phyloP scores from a whole-genome alignment of 805 yeast species.

The Teunomyces tritomae region DNA sequence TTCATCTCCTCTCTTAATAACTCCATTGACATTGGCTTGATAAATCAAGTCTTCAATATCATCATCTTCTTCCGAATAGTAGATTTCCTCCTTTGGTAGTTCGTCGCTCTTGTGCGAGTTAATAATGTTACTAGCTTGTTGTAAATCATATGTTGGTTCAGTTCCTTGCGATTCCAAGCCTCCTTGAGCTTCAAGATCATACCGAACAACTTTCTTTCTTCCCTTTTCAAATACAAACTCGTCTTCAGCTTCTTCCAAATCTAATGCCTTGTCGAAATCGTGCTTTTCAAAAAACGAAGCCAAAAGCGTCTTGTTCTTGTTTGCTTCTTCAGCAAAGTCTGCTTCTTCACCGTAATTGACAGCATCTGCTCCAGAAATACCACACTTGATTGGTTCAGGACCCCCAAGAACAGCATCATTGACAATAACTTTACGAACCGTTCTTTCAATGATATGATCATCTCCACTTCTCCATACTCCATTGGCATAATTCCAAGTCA shows the following conservation, averaged over 20 bases:
- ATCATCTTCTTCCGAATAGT: conserved; percentile 39
- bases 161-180: conserved; percentile 11
- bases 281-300: conserved; percentile 31
- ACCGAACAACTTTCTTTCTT: conserved; percentile 27
- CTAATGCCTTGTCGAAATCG: conserved; percentile 38
- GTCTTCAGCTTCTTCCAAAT: conserved; percentile 32
- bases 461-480: conserved; percentile 80
- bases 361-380: conserved; percentile 24
- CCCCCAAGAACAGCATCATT: conserved; percentile 8
- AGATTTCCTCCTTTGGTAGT: conserved; percentile 26
- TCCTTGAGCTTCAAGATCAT: conserved; percentile 36
- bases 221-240: conserved; percentile 37
- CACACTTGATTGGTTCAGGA: conserved; percentile 17
- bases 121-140: conserved; percentile 12
- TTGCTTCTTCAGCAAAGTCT: conserved; percentile 18
- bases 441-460: conserved; percentile 72
- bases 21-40: conserved; percentile 26
- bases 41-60: conserved; percentile 30
- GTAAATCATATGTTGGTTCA: conserved; percentile 3
- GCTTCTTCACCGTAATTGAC: conserved; percentile 21
- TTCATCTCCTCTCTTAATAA: conserved; percentile 20
- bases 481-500: conserved; percentile 59
- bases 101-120: conserved; percentile 10
- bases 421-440: conserved; percentile 13
- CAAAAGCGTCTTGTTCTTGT: conserved; percentile 29